These are phyloP conservation scores for Leccinum glutinopallens DNA, from an alignment of 1,284 basidiomycete genomes.

Conservation along the genomic window DNA sequence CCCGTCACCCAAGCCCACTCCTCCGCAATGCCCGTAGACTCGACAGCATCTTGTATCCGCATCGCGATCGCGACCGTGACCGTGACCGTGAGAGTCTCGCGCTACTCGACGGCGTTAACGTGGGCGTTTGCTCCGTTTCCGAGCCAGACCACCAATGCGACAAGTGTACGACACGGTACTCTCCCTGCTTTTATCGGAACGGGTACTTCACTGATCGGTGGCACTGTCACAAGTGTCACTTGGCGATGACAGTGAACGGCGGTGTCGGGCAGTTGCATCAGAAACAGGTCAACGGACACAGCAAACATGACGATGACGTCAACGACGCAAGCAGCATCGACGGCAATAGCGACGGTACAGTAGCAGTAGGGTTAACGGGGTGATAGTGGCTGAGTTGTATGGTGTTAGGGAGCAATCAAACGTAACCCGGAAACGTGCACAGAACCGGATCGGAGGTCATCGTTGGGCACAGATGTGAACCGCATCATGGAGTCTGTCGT, in stretches of 20 bases:
- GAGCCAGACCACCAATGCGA: slow-evolving; percentile 34
- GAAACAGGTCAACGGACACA: neutral
- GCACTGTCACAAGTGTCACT: slow-evolving; percentile 64
- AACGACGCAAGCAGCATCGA: neutral
- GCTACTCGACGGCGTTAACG: neutral
- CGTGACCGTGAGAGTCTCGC: neutral
- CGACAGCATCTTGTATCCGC: slow-evolving; percentile 58
- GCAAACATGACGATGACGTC: neutral
- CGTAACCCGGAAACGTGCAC: too few species aligned
- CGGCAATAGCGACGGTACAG: neutral
- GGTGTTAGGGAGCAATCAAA: too few species aligned
- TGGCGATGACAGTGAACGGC: slow-evolving; percentile 22
- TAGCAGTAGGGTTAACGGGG: neutral
- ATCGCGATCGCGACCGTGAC: slow-evolving; percentile 9
- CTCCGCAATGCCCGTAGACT: slow-evolving; percentile 85
- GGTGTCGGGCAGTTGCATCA: neutral
- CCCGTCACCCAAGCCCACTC: slow-evolving; percentile 71
- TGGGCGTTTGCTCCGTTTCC: slow-evolving; percentile 10
- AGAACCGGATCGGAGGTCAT: too few species aligned
- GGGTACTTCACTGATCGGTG: slow-evolving; percentile 34
- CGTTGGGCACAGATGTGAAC: too few species aligned
- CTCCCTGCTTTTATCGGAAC: slow-evolving; percentile 42
- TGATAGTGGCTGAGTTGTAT: too few species aligned
- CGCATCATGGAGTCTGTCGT: too few species aligned
- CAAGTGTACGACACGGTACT: slow-evolving; percentile 40